Percentiles rank a stretch among this genome's conserved stretches.
Evolutionary conservation across 2,329 filamentous ascomycete genomes (phyloP).

Genomic region (Rhexocercosporidium sp.): DNA sequence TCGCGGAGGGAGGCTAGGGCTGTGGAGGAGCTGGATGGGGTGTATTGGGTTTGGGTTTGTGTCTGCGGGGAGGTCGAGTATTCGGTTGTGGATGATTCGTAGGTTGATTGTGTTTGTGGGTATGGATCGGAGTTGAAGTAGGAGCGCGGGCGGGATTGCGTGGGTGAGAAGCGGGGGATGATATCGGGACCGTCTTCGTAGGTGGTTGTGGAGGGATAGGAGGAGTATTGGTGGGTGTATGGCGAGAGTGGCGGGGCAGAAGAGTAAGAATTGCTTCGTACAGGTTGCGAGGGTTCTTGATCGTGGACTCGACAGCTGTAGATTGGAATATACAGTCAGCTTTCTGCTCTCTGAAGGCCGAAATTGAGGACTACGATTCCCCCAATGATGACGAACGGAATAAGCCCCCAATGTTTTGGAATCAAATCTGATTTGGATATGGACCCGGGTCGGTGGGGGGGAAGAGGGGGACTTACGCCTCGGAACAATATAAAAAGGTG

Average conservation of each 20-base stretch:
- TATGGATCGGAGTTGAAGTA: conserved; percentile 57
- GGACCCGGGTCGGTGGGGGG: conserved; percentile 10
- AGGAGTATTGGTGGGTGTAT: conserved; percentile 35
- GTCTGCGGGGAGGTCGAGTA: conserved; percentile 13
- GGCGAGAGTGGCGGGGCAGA: conserved; percentile 43
- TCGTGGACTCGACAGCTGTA: conserved; percentile 37
- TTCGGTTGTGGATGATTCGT: conserved; percentile 44
- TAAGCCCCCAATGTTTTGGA: background rate
- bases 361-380: background rate
- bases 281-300: conserved; percentile 31
- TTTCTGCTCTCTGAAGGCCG: background rate
- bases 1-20: conserved; percentile 38
- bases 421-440: background rate
- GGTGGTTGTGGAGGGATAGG: conserved; percentile 47
- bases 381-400: conserved; percentile 1
- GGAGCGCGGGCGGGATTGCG: conserved; percentile 61
- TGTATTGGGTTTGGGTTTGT: conserved; percentile 3
- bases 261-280: conserved; percentile 29
- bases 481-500: conserved; percentile 66
- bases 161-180: conserved; percentile 67
- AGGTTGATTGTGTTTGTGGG: conserved; percentile 33
- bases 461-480: conserved; percentile 54
- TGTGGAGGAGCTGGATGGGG: conserved; percentile 27
- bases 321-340: background rate
- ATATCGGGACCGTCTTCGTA: conserved; percentile 63